Evolutionary conservation across 179 eudicot species (phyloP).

Genomic region (Corrigiola litoralis): DNA sequence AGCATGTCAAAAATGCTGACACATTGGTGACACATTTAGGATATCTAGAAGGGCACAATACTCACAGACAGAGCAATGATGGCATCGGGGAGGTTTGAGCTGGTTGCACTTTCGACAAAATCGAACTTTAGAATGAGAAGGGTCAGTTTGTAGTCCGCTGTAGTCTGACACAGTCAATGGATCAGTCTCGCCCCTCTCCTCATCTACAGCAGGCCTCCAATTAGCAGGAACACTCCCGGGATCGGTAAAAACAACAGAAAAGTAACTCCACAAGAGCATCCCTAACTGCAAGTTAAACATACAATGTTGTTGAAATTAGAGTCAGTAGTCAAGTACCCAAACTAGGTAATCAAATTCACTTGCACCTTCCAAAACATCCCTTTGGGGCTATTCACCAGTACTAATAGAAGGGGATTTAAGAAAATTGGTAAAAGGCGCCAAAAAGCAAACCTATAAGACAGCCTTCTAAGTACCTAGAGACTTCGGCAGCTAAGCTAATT

Average conservation of each 20-base stretch:
- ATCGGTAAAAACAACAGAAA: conserved; percentile 86
- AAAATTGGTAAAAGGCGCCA: not conserved
- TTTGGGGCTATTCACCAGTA: no score
- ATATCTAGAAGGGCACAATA: conserved; percentile 1
- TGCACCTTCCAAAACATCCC: no score
- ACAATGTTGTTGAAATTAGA: not conserved
- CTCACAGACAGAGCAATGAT: conserved; percentile 99
- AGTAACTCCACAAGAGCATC: conserved; percentile 97
- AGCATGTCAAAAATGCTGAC: conserved; percentile 10
- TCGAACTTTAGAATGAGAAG: conserved; percentile 52
- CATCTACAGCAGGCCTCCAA: conserved; percentile 81
- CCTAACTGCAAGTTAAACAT: conserved; percentile 52
- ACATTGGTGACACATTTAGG: not conserved
- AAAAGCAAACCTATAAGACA: not conserved
- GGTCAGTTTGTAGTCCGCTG: conserved; percentile 39
- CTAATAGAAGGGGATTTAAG: no score
- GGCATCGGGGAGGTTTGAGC: conserved; percentile 94
- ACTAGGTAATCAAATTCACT: conserved; percentile 5
- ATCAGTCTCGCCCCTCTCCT: conserved; percentile 83
- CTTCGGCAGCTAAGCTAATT: no score
- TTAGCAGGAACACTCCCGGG: conserved; percentile 90
- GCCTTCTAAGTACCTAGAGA: no score
- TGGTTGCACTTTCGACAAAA: conserved; percentile 92
- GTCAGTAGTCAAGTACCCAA: not conserved
- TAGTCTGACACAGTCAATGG: conserved; percentile 57